A percentile compares a stretch with the other conserved stretches of the same genome.
These are phyloP conservation scores for Pythium guiyangense DNA, from an alignment of 352 stramenopile species.

Conservation along the genomic window DNA sequence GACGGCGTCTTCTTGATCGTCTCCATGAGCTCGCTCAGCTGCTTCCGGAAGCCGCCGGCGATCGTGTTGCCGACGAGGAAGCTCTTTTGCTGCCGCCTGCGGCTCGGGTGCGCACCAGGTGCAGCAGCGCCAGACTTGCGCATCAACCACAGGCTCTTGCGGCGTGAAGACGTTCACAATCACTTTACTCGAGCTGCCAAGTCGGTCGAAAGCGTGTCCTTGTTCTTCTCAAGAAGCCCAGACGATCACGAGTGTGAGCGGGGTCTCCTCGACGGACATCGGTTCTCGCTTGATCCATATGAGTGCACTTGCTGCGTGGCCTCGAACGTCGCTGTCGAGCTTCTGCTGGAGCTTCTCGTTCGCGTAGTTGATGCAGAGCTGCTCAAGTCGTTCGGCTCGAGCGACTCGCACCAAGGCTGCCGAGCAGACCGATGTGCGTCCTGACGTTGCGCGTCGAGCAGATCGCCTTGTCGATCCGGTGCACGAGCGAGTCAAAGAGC, in stretches of 20 bases:
- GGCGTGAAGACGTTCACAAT: constrained; percentile 71
- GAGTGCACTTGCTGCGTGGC: constrained; percentile 95
- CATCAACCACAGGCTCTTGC: constrained; percentile 22
- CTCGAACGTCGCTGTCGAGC: constrained; percentile 93
- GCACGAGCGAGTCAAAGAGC: constrained; percentile 96
- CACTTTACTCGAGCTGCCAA: constrained; percentile 62
- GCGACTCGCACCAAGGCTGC: constrained; percentile 96
- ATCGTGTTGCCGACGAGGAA: constrained; percentile 84
- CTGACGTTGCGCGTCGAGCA: too few species aligned
- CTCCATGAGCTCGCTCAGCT: constrained; percentile 83
- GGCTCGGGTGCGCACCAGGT: constrained; percentile 23
- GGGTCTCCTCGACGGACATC: constrained; percentile 88
- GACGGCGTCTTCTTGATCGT: constrained; percentile 87
- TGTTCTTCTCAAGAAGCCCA: constrained; percentile 86
- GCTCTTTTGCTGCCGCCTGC: constrained; percentile 49
- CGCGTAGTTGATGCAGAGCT: too few species aligned
- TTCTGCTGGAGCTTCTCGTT: constrained; percentile 89
- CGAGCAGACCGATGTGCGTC: too few species aligned
- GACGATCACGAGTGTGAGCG: constrained; percentile 81
- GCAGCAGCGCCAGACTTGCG: constrained; percentile 14
- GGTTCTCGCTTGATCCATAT: too few species aligned
- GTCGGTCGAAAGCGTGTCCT: constrained; percentile 76
- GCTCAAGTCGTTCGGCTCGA: too few species aligned
- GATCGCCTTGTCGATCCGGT: constrained; percentile 77
- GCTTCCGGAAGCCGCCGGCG: constrained; percentile 80